Conservation (phyloP, 345 rosid species). For the Rubroshorea leprosula region DNA sequence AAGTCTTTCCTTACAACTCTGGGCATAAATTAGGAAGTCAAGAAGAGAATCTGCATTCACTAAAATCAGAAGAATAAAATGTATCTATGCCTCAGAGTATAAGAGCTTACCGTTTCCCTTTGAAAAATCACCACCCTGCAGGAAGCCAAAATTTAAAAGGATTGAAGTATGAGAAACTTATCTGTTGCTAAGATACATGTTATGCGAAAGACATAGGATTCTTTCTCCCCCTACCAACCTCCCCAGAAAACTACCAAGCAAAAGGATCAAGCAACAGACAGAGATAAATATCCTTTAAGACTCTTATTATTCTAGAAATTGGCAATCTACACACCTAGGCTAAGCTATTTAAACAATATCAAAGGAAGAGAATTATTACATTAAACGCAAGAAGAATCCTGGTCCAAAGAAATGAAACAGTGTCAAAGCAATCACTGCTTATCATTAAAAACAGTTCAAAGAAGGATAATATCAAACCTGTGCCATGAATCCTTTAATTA, state of each 20-base stretch:
- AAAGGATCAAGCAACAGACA: background rate
- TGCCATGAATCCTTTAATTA: conserved; percentile 93
- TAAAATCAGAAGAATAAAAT: conserved; percentile 11
- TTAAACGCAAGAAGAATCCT: too few species aligned
- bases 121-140: conserved; percentile 93
- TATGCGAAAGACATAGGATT: background rate
- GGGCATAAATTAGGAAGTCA: conserved; percentile 39
- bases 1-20: conserved; percentile 44
- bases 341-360: too few species aligned
- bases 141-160: conserved; percentile 16
- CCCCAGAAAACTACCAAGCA: background rate
- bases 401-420: too few species aligned
- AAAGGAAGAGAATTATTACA: too few species aligned
- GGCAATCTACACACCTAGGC: too few species aligned
- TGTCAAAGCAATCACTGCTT: background rate
- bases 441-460: too few species aligned
- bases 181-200: background rate
- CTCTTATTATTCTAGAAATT: too few species aligned
- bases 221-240: background rate
- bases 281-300: background rate
- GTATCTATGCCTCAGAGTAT: conserved; percentile 10
- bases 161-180: background rate
- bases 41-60: conserved; percentile 29
- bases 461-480: conserved; percentile 49
- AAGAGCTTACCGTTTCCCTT: conserved; percentile 78